phyloP scores from a whole-genome alignment of 2,329 filamentous ascomycete genomes.

The Coniochaeta sp. region DNA sequence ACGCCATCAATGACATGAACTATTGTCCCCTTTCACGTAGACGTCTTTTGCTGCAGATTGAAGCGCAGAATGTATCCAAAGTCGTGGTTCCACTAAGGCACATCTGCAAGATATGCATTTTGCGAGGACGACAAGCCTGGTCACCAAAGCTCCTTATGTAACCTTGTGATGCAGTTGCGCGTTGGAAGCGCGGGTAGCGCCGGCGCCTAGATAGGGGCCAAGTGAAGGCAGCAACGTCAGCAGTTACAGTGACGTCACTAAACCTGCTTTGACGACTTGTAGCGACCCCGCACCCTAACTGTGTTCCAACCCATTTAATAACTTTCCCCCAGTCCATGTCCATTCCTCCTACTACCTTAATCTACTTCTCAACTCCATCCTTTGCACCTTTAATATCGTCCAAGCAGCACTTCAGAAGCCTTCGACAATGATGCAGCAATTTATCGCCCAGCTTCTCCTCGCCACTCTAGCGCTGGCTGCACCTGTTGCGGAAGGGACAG shows the following conservation, averaged over 20 bases:
- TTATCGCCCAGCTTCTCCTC: constrained; percentile 46
- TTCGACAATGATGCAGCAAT: constrained; percentile 20
- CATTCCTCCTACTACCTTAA: not conserved
- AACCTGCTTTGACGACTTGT: not conserved
- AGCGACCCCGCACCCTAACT: not conserved
- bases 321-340: not conserved
- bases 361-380: no score
- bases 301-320: not conserved
- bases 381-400: not conserved
- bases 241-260: not conserved
- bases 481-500: constrained; percentile 26
- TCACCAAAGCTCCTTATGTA: no score
- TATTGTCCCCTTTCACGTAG: no score
- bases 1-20: no score
- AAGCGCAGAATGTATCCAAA: no score
- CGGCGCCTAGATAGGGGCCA: not conserved
- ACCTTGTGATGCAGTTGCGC: not conserved
- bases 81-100: no score
- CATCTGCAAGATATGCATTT: no score
- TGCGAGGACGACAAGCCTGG: no score
- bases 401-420: not conserved
- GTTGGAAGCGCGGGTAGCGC: not conserved
- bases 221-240: not conserved
- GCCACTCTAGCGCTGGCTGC: constrained; percentile 41
- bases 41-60: no score